A percentile compares a stretch with the other conserved stretches of the same genome.
Evolutionary conservation across 176 grass and related monocot genomes (phyloP).

Genomic region (Hyparrhenia diplandra): DNA sequence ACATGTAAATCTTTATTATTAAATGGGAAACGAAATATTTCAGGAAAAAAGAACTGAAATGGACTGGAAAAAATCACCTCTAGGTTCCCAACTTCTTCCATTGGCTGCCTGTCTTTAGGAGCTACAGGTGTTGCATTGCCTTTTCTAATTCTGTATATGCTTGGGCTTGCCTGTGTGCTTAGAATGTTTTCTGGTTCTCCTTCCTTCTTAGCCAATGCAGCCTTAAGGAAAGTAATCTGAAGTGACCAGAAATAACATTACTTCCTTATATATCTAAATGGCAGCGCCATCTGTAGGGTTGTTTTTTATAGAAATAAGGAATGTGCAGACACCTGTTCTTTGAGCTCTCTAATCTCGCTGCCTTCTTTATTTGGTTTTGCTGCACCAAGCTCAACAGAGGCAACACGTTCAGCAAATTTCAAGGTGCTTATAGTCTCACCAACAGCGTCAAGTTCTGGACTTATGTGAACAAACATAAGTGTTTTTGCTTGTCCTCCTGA

Average conservation of each 20-base stretch:
- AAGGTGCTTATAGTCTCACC: conserved; percentile 81
- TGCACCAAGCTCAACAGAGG: conserved; percentile 73
- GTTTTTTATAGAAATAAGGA: background rate
- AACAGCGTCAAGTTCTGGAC: conserved; percentile 55
- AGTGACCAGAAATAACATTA: background rate
- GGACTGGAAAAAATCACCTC: conserved; percentile 39
- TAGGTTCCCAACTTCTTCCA: conserved; percentile 92
- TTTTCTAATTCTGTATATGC: conserved; percentile 48
- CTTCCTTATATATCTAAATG: conserved; percentile 19
- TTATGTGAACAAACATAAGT: conserved; percentile 94
- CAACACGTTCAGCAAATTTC: conserved; percentile 86
- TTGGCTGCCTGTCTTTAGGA: conserved; percentile 59
- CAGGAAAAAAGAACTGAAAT: conserved; percentile 13
- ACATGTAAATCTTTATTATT: background rate
- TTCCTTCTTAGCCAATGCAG: conserved; percentile 63
- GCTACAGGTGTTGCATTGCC: conserved; percentile 26
- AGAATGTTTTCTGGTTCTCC: conserved; percentile 41
- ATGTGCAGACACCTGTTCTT: conserved; percentile 57
- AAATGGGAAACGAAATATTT: background rate
- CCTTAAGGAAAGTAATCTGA: conserved; percentile 77
- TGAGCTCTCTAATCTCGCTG: conserved; percentile 70
- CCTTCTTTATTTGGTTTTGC: conserved; percentile 74
- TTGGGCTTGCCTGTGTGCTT: conserved; percentile 50
- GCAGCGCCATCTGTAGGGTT: background rate
- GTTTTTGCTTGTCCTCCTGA: conserved; percentile 97